Conservation (phyloP, 176 grass and related monocot species). For the Zea mays region Zm-B73-REFERENCE-NAM-5.0 NC_050104.1:85426001-85426500, state of each 20-base stretch:
- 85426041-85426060: conserved; percentile 26
- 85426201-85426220: conserved; percentile 25
- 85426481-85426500: conserved; percentile 96
- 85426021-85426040: conserved; percentile 36
- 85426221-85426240: conserved; percentile 64
- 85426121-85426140: not conserved
- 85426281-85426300: conserved; percentile 31
- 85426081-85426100: not conserved
- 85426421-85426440: conserved; percentile 38
- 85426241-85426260: conserved; percentile 55
- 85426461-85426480: conserved; percentile 96
- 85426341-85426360: conserved; percentile 86
- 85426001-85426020: conserved; percentile 46
- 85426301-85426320: not conserved
- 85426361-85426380: conserved; percentile 50
- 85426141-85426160: not conserved
- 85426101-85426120: not conserved
- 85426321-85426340: conserved; percentile 59
- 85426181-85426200: conserved; percentile 32
- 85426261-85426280: conserved; percentile 52
- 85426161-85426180: conserved; percentile 52
- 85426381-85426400: conserved; percentile 59
- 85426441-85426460: conserved; percentile 60
- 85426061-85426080: not conserved
- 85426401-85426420: conserved; percentile 30